Base-by-base conservation (phyloP, 2,329 filamentous ascomycete species). In the Monilinia aucupariae region DNA sequence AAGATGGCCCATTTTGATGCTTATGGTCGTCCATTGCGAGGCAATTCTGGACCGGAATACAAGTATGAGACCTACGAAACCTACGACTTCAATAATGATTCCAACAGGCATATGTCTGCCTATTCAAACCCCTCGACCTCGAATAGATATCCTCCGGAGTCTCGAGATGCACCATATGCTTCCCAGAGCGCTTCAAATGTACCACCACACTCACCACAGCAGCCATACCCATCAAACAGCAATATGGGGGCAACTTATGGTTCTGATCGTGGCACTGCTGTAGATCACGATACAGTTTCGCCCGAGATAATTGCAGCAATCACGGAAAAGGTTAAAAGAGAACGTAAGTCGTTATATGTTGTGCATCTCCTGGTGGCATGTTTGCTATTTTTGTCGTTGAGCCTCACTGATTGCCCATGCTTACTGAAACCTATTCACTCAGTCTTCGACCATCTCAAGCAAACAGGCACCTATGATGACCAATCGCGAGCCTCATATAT, bases 281-380 rank as follows among this genome's bases (percentile, higher is more conserved):
- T 64, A 32, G 58, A 45, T 22, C 60, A 63, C 10, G 77, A 76
- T 64, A 78, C 80, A 47, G 75, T 88, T 15, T 81, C 85, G 59
- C 84, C 84, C 2, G 82, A 85, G 9, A 76, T 88, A 27, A 79
- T 88, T 58, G 80, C 82, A 54, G 81, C 85, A 65, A 84, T 87
- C 67, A 85, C 82, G 2, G 80, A 80, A 61, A 81, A 77, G 62
- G 80, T 85, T 32, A 81, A 85, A 54, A 82, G 84, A 71, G 67
- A 84, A 81, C 68, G 76, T 75, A 48, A 75, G 78, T 54, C 10
- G 78, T 54, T 3, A 77, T n/a, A 76, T 52, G 65, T 78, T 64
- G 70, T 75, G 60, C 61, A 62, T 69, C 73, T 71, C 56, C 4
- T 32, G 39, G 30, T 20, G 45, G 15, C 59, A 66, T 64, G 63